A percentile compares a stretch with the other conserved stretches of the same genome.
Conservation (phyloP, 805 yeast genomes). For the Suhomyces sp. region DNA sequence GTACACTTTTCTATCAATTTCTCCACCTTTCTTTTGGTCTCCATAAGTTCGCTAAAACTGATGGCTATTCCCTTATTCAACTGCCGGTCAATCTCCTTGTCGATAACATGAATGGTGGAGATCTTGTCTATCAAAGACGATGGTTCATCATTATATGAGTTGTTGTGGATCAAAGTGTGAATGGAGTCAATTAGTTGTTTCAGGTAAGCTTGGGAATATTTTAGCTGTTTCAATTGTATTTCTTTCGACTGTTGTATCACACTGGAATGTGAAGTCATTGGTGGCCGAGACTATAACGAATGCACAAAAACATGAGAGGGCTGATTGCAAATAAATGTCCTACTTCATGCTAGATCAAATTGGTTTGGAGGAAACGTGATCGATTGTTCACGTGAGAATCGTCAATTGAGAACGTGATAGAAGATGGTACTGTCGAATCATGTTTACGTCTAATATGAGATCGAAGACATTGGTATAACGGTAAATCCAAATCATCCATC, state of each 20-base stretch:
- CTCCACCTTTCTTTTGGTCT: constrained; percentile 12
- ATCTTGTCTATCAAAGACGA: constrained; percentile 25
- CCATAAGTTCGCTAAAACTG: constrained; percentile 15
- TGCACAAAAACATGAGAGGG: too few species aligned
- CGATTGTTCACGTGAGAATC: too few species aligned
- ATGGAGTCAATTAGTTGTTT: constrained; percentile 26
- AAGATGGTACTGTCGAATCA: too few species aligned
- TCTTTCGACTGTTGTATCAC: constrained; percentile 35
- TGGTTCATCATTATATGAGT: constrained; percentile 25
- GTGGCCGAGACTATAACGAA: too few species aligned
- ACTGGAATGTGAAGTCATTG: constrained; percentile 22
- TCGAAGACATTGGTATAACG: too few species aligned
- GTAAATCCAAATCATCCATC: too few species aligned
- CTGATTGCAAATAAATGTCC: too few species aligned
- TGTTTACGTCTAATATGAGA: too few species aligned
- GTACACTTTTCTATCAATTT: constrained; percentile 10
- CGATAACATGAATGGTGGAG: constrained; percentile 40
- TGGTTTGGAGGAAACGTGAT: too few species aligned
- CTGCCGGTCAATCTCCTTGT: constrained; percentile 38
- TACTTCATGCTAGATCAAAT: too few species aligned
- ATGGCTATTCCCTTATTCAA: constrained; percentile 31
- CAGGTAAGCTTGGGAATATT: constrained; percentile 25
- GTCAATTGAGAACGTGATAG: too few species aligned
- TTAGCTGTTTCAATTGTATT: constrained; percentile 27
- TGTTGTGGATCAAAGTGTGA: constrained; percentile 21